These are phyloP conservation scores for Pythium guiyangense DNA, from an alignment of 352 stramenopile genomes.

Conservation along the genomic window DNA sequence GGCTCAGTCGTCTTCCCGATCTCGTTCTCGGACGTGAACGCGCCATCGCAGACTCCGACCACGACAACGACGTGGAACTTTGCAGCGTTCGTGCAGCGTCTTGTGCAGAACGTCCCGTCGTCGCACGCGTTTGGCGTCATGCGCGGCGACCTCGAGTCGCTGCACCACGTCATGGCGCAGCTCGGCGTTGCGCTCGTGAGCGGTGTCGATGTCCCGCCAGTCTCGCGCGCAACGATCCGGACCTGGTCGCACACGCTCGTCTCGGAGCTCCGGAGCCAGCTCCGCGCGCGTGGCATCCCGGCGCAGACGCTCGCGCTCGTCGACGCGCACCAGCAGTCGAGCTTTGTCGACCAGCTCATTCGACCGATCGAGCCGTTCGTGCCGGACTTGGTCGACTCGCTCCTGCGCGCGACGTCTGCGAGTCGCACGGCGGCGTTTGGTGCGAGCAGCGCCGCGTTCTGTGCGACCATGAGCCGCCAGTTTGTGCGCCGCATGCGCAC, in stretches of 20 bases:
- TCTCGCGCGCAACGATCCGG: conserved; percentile 47
- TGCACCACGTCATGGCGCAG: conserved; percentile 54
- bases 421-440: conserved; percentile 46
- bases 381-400: conserved; percentile 45
- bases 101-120: conserved; percentile 40
- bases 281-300: conserved; percentile 31
- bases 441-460: conserved; percentile 37
- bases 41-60: conserved; percentile 12
- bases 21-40: conserved; percentile 31
- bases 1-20: conserved; percentile 57
- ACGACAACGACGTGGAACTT: conserved; percentile 54
- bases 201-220: conserved; percentile 53
- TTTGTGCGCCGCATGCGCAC: conserved; percentile 35
- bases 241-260: conserved; percentile 49
- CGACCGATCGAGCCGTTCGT: conserved; percentile 50
- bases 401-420: conserved; percentile 57
- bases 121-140: conserved; percentile 52
- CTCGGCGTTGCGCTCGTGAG: conserved; percentile 57
- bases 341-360: conserved; percentile 41
- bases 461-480: conserved; percentile 46
- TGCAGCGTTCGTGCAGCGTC: conserved; percentile 39
- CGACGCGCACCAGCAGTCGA: conserved; percentile 15
- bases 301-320: conserved; percentile 28
- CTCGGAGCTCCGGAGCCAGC: conserved; percentile 37
- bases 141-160: conserved; percentile 32